Percentiles rank a stretch among this genome's conserved stretches.
phyloP scores from a whole-genome alignment of 306 rosid species.

The Vachellia pachyceras region DNA sequence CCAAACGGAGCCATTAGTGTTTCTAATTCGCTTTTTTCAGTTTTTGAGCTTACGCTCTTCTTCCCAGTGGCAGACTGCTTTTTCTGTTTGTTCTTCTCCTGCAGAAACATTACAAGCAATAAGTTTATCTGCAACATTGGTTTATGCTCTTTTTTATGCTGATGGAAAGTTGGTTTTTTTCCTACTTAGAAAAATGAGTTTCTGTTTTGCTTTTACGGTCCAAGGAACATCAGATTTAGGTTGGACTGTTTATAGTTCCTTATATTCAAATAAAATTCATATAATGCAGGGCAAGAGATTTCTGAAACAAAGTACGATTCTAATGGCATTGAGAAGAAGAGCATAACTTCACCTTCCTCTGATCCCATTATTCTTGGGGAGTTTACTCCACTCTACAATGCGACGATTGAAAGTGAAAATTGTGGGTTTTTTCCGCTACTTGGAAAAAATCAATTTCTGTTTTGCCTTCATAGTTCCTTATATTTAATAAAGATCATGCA shows the following conservation, averaged over 20 bases:
- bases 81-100: neutral
- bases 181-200: neutral
- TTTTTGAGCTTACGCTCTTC: neutral
- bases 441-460: neutral
- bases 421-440: neutral
- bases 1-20: too few species aligned
- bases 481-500: neutral
- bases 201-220: neutral
- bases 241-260: neutral
- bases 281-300: conserved; percentile 30
- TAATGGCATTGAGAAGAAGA: neutral
- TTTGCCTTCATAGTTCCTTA: neutral
- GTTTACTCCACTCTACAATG: conserved; percentile 37
- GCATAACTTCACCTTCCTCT: conserved; percentile 29
- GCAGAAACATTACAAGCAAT: neutral
- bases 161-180: neutral
- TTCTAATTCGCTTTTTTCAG: neutral
- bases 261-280: neutral
- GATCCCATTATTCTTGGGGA: conserved; percentile 31
- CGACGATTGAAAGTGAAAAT: conserved; percentile 18
- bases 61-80: neutral
- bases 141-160: neutral
- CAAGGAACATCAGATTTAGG: neutral
- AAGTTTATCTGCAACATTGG: neutral
- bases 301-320: neutral